Base-by-base conservation (phyloP, 805 yeast genomes). In the Dipodascopsis uninucleata region DNA sequence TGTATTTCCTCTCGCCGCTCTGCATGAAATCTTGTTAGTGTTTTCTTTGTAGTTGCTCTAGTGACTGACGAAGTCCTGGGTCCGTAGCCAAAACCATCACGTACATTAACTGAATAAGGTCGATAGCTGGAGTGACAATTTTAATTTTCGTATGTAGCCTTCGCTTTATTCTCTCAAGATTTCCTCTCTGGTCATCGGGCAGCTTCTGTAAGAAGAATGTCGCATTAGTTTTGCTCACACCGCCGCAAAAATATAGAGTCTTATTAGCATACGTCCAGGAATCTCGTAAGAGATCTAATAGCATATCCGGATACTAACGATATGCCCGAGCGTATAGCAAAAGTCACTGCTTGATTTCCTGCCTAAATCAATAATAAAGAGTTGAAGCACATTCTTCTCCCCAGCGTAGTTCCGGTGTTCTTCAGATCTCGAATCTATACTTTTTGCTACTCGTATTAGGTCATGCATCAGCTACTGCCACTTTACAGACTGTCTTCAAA, bases 301-400 rank as follows among this genome's bases (percentile, higher is more conserved):
- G 89, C 88, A 64, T 77, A 84, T 0, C 82, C 77, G 0, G 88
- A 78, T 0, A 89, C 93, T 17, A 84, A 55, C 1, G 87, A 78
- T 25, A 84, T 75, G 0, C 93, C 87, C 1, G 89, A 82, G 45
- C 82, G 70, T 22, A 84, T 77, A 7, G 89, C 94, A 64, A 84
- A 81, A 2, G 86, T 75, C n/a, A 84, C 84, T 1, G 85, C 85
- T 53, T 83, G 88, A 39, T 77, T 77, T 24, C 88, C 83, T 2
- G 93, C 93, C 63, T 71, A 69, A 3, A 69, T 32, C 24, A 9
- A 8, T 7, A n/a, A n/a, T n/a, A n/a, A n/a, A n/a, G n/a, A n/a
- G n/a, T n/a, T n/a, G n/a, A n/a, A n/a, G n/a, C n/a, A n/a, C n/a
- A n/a, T n/a, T n/a, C n/a, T n/a, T n/a, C n/a, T n/a, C n/a, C n/a